Evolutionary conservation across 1,284 basidiomycete species (phyloP).

Genomic region (Puccinia novopanici): DNA sequence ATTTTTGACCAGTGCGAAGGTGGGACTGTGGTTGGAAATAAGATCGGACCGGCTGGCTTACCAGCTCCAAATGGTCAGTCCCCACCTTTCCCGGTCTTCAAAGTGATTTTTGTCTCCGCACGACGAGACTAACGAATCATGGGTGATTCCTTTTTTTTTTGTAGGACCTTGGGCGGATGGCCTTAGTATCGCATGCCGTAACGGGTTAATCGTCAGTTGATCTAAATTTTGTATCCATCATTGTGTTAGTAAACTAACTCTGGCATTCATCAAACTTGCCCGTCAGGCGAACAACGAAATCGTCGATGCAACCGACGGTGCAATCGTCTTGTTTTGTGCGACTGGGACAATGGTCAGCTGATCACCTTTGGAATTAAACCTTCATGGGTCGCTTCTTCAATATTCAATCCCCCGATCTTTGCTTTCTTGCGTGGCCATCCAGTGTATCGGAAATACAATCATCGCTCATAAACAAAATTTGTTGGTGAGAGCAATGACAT

Average conservation of each 20-base stretch:
- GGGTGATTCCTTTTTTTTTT: constrained; percentile 4
- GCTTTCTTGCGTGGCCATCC: background rate
- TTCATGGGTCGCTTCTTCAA: background rate
- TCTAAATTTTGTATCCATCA: background rate
- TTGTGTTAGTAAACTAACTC: background rate
- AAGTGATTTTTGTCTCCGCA: background rate
- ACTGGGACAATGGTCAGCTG: constrained; percentile 38
- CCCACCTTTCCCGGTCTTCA: background rate
- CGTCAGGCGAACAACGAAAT: constrained; percentile 50
- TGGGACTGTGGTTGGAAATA: constrained; percentile 42
- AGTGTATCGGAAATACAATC: constrained; percentile 49
- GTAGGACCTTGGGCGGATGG: constrained; percentile 51
- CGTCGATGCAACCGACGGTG: constrained; percentile 49
- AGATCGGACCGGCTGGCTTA: constrained; percentile 40
- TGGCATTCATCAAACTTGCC: background rate
- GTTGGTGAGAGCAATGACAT: constrained; percentile 25
- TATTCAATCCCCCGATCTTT: background rate
- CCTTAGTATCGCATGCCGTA: constrained; percentile 47
- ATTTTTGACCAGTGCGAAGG: constrained; percentile 43
- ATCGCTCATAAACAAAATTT: constrained; percentile 46
- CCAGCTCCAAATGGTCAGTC: constrained; percentile 38
- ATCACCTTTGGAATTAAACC: background rate
- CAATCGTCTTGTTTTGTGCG: constrained; percentile 50
- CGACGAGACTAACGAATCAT: background rate
- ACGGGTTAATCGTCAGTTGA: constrained; percentile 41